These are phyloP conservation scores for Primulina tabacum DNA, from an alignment of 257 asterid species.

Conservation along the genomic window DNA sequence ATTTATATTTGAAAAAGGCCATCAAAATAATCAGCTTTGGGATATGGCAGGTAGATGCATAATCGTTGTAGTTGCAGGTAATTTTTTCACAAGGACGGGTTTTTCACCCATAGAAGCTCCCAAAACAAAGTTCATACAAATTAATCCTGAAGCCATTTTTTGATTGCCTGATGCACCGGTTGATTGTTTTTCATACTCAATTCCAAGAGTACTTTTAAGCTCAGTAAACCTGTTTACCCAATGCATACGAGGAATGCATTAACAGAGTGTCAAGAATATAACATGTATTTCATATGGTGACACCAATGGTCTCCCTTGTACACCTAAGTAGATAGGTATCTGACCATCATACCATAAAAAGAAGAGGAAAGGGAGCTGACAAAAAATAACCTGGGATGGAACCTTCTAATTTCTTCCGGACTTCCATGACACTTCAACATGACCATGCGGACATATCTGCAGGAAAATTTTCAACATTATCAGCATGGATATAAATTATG, in stretches of 20 bases:
- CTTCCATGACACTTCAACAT: constrained; percentile 63
- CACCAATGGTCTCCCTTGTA: not conserved
- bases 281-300: not conserved
- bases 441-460: constrained; percentile 85
- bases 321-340: not conserved
- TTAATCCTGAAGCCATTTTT: constrained; percentile 83
- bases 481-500: not conserved
- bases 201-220: constrained; percentile 72
- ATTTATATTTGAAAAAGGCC: constrained; percentile 9
- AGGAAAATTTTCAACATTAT: constrained; percentile 19
- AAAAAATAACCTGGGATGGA: constrained; percentile 72
- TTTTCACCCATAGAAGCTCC: constrained; percentile 90
- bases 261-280: not conserved
- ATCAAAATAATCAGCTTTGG: not conserved
- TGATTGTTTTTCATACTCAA: constrained; percentile 71
- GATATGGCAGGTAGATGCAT: constrained; percentile 12
- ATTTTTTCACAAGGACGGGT: constrained; percentile 59
- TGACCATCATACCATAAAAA: too few species aligned
- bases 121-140: constrained; percentile 46
- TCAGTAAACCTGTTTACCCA: constrained; percentile 56
- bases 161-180: constrained; percentile 71
- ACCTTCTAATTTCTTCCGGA: constrained; percentile 48
- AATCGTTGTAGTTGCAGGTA: constrained; percentile 86
- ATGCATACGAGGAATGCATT: not conserved
- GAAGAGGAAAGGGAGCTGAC: constrained; percentile 9